Percentiles rank a stretch among this genome's conserved stretches.
These are phyloP conservation scores for Aspergillus affinis DNA, from an alignment of 495 filamentous ascomycete species.

Conservation along the genomic window DNA sequence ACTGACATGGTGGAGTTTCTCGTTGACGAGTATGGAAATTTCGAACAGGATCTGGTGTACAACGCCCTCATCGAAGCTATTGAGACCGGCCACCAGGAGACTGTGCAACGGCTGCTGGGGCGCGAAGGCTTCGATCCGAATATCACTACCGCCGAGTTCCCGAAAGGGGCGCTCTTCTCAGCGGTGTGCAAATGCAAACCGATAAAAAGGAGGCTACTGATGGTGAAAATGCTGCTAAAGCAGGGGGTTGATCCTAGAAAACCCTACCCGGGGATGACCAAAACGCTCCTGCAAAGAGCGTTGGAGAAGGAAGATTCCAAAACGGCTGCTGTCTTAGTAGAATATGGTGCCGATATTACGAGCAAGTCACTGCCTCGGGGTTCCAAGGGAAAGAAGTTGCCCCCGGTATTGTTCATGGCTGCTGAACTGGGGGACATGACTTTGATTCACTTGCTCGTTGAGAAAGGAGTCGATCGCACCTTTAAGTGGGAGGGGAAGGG, in stretches of 20 bases:
- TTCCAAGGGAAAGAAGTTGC: neutral
- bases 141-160: conserved; percentile 3
- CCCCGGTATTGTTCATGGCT: neutral
- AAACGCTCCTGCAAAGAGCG: neutral
- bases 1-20: neutral
- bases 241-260: neutral
- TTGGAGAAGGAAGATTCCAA: conserved; percentile 1
- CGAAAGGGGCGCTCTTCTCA: conserved; percentile 4
- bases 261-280: neutral
- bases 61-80: neutral
- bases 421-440: neutral
- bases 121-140: conserved; percentile 1
- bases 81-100: neutral
- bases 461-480: conserved; percentile 1
- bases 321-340: neutral
- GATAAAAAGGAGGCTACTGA: neutral
- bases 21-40: neutral
- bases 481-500: neutral
- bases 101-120: neutral
- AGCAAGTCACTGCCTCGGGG: neutral
- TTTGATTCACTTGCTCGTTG: neutral
- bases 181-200: conserved; percentile 1
- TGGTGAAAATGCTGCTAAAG: neutral
- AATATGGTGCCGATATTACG: neutral
- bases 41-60: neutral